A percentile compares a stretch with the other conserved stretches of the same genome.
Conservation (phyloP, 306 rosid genomes). For the Myrica gale region DNA sequence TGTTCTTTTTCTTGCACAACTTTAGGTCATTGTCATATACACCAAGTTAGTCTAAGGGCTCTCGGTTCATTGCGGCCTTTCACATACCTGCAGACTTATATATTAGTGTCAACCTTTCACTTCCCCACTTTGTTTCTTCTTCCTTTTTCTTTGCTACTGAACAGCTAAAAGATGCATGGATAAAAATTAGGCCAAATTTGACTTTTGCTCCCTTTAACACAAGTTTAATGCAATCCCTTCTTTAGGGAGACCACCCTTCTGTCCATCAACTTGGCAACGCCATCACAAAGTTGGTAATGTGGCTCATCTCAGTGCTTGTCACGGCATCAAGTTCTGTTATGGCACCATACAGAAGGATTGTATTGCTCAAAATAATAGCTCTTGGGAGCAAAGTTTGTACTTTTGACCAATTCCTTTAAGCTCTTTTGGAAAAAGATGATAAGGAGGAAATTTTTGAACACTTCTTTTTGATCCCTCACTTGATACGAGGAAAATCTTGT, state of each 20-base stretch:
- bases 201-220: neutral
- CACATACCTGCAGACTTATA: neutral
- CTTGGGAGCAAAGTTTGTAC: neutral
- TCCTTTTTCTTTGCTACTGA: neutral
- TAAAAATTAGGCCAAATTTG: neutral
- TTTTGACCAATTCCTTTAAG: neutral
- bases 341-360: neutral
- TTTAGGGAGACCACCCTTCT: neutral
- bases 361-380: neutral
- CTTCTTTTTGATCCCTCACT: neutral
- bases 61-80: too few relatives aligned
- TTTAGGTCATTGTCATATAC: too few relatives aligned
- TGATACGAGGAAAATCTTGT: conserved; percentile 1
- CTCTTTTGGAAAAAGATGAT: neutral
- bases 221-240: neutral
- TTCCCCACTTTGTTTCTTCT: too few relatives aligned
- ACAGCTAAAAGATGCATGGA: neutral
- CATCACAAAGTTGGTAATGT: neutral
- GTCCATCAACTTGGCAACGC: neutral
- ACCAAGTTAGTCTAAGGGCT: too few relatives aligned
- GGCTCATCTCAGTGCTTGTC: neutral
- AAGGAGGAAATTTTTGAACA: neutral
- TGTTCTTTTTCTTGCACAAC: too few relatives aligned
- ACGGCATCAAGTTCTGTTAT: neutral
- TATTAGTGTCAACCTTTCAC: too few relatives aligned